Evolutionary conservation across 805 yeast genomes (phyloP).

Genomic region (Wickerhamiella shivajii): DNA sequence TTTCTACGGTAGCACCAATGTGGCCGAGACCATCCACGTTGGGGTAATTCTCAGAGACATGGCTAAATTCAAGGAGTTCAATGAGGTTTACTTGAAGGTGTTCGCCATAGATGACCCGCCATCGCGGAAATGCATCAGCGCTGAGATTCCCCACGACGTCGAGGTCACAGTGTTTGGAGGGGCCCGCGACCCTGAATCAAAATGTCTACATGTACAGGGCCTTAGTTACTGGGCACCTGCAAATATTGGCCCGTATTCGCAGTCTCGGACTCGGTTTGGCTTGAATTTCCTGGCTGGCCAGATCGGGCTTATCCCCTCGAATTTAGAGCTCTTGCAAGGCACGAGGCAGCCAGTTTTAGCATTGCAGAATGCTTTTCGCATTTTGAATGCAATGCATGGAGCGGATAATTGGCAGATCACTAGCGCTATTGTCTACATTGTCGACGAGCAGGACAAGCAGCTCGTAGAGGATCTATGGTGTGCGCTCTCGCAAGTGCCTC

Average conservation of each 20-base stretch:
- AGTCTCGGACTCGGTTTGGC: conserved; percentile 43
- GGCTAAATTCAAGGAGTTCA: conserved; percentile 47
- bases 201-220: conserved; percentile 81
- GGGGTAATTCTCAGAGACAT: conserved; percentile 40
- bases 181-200: conserved; percentile 9
- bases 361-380: conserved; percentile 58
- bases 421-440: conserved; percentile 41
- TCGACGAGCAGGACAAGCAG: conserved; percentile 17
- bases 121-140: conserved; percentile 70
- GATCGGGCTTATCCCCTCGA: conserved; percentile 65
- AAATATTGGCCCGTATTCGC: conserved; percentile 95
- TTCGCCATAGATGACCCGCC: conserved; percentile 66
- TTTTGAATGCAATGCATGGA: conserved; percentile 40
- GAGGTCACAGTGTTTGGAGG: conserved; percentile 47
- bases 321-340: conserved; percentile 38
- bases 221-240: conserved; percentile 98
- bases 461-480: conserved; percentile 11
- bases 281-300: conserved; percentile 72
- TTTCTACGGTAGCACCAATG: neutral
- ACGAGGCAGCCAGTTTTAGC: conserved; percentile 36
- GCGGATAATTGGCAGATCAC: conserved; percentile 25
- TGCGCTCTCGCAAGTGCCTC: conserved; percentile 9
- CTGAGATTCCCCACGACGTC: conserved; percentile 32
- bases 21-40: conserved; percentile 6
- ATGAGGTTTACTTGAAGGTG: conserved; percentile 39